phyloP scores from a whole-genome alignment of 176 grass and related monocot genomes.

The Oryza officinalis region DNA sequence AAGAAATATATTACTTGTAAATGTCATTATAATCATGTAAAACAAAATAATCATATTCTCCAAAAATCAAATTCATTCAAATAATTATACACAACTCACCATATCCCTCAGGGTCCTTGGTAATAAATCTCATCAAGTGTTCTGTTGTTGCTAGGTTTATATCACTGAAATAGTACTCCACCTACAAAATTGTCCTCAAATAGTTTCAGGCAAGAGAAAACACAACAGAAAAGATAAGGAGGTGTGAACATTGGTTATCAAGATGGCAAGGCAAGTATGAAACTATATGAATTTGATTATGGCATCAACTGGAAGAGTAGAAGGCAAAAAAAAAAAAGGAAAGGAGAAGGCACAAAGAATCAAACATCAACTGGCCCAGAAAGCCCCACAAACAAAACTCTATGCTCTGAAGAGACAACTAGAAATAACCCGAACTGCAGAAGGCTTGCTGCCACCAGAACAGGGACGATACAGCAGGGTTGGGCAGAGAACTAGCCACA shows the following conservation, averaged over 20 bases:
- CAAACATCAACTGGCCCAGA: neutral
- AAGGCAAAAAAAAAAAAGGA: neutral
- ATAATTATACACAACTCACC: conserved; percentile 63
- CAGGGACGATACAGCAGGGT: neutral
- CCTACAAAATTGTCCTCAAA: conserved; percentile 52
- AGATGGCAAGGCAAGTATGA: neutral
- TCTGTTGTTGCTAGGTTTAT: conserved; percentile 90
- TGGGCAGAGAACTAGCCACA: too few species aligned
- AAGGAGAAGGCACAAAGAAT: neutral
- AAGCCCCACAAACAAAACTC: too few species aligned
- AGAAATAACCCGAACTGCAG: neutral
- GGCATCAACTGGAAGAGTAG: neutral
- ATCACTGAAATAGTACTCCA: conserved; percentile 98
- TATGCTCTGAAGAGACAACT: too few species aligned
- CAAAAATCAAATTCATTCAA: neutral
- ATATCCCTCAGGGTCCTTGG: conserved; percentile 84
- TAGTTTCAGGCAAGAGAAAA: neutral
- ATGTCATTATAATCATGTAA: conserved; percentile 9
- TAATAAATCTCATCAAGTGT: conserved; percentile 96
- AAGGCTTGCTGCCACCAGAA: neutral
- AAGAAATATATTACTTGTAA: neutral
- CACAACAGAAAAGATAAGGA: neutral
- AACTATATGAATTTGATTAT: neutral
- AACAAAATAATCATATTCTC: neutral
- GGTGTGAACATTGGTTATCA: neutral